Conservation (phyloP, 352 stramenopile genomes). For the Pilasporangium apinafurcum region DNA sequence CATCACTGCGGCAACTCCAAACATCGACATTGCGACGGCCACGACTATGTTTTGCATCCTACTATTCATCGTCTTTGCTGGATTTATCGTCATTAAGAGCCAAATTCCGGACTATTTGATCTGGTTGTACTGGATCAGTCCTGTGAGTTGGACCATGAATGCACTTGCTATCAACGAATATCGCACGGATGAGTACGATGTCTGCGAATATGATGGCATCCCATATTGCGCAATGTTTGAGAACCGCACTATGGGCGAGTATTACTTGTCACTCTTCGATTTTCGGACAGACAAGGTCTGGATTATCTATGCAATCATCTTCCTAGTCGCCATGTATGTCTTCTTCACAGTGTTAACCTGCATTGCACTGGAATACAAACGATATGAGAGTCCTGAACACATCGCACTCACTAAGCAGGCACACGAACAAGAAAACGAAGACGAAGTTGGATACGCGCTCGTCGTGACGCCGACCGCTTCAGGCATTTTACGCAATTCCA, state of each 20-base stretch:
- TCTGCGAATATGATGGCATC: conserved; percentile 6
- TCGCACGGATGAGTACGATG: background rate
- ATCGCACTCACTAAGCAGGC: too few species aligned
- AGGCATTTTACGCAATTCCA: too few species aligned
- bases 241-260: conserved; percentile 16
- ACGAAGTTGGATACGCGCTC: too few species aligned
- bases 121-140: conserved; percentile 33
- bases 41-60: conserved; percentile 5
- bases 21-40: background rate
- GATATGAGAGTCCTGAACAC: conserved; percentile 12
- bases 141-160: conserved; percentile 11
- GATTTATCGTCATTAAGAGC: conserved; percentile 16
- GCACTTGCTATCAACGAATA: conserved; percentile 3
- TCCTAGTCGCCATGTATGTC: conserved; percentile 17
- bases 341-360: conserved; percentile 19
- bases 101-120: conserved; percentile 14
- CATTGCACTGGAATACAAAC: conserved; percentile 27
- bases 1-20: background rate
- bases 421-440: too few species aligned
- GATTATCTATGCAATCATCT: conserved; percentile 15
- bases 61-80: conserved; percentile 14
- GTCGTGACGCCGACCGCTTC: too few species aligned
- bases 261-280: conserved; percentile 18
- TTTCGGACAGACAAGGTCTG: conserved; percentile 17
- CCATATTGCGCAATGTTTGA: conserved; percentile 8